Conservation (phyloP, 768 basidiomycete genomes). For the Cystofilobasidium capitatum region DNA sequence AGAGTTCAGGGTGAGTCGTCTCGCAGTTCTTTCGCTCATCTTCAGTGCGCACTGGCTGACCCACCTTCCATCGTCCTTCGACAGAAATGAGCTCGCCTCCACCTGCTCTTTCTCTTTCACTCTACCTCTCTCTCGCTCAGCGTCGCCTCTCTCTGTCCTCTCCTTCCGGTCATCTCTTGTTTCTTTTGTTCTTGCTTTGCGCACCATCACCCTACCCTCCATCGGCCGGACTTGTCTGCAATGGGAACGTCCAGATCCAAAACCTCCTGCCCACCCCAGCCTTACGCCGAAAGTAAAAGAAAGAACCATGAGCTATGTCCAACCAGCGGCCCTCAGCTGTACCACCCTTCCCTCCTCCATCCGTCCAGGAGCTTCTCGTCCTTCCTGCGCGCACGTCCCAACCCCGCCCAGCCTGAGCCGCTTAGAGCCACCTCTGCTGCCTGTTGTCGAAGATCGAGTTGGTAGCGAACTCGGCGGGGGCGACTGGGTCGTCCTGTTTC, state of each 20-base stretch:
- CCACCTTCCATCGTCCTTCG: background rate
- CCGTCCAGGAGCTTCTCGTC: too few species aligned
- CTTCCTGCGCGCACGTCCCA: too few species aligned
- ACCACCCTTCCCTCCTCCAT: too few species aligned
- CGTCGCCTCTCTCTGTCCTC: background rate
- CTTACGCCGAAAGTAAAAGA: too few species aligned
- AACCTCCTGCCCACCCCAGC: too few species aligned
- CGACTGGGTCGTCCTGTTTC: conserved; percentile 12
- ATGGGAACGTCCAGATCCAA: too few species aligned
- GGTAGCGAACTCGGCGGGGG: conserved; percentile 3
- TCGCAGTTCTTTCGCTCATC: background rate
- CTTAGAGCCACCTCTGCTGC: too few species aligned
- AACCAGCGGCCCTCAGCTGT: too few species aligned
- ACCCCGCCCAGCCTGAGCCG: too few species aligned
- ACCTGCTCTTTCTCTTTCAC: background rate
- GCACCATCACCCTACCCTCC: background rate
- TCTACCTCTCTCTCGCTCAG: background rate
- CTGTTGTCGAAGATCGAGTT: conserved; percentile 4
- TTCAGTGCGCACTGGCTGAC: background rate
- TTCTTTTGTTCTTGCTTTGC: background rate
- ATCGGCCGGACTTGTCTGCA: too few species aligned
- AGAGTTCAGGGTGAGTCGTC: background rate
- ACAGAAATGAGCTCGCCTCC: conserved; percentile 4
- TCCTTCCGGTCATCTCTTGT: background rate
- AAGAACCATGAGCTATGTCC: too few species aligned